Evolutionary conservation across 148 eudicot species (phyloP), one percentile per base, ranked within the genome.

Genomic region (Rhododendron kiyosumense): DNA sequence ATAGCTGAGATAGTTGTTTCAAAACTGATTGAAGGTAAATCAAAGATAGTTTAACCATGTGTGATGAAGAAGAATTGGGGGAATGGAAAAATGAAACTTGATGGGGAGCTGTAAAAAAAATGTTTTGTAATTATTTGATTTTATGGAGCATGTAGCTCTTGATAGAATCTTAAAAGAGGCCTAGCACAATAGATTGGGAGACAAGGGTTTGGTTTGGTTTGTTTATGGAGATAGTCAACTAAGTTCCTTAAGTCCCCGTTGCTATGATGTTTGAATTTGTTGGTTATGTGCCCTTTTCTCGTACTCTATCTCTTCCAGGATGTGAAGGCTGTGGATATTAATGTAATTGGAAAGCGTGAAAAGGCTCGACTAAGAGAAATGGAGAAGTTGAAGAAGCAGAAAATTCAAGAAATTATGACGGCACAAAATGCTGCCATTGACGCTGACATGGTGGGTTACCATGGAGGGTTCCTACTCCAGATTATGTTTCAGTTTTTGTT

Each of bases 401-500:
- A 97, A 87, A 89, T 97, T 90, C 98, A 95, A 87, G 98, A 97
- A 85, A 94, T 97, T 43, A 84, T 97, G 87, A 94, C 91, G 77
- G 78, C 93, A 20, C 99, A 97, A 82, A 97, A 97, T 93, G 98
- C 98, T 84, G 89, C 94, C 34, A 92, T 97, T 84, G 96, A 97
- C 54, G 98, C 99, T 81, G 98, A 97, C 82, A 97, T 97, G 98
- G 99, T 97, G 74, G 24, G 92, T 90, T n/a, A 43, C 36, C 78
- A 30, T 17, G 9, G 22, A 65, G 17, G 54, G 15, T n/a, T 41
- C 3, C 30, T 17, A 34, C n/a, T 84, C 49, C 65, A 13, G 15
- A 43, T 59, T 51, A 77, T 36, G 32, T 77, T 78, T 12, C 36
- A 10, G 34, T 26, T 69, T 86, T n/a, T 26, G 67, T 67, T 30